phyloP scores from a whole-genome alignment of 2,329 filamentous ascomycete genomes.

The Acrodontium crateriforme region DNA sequence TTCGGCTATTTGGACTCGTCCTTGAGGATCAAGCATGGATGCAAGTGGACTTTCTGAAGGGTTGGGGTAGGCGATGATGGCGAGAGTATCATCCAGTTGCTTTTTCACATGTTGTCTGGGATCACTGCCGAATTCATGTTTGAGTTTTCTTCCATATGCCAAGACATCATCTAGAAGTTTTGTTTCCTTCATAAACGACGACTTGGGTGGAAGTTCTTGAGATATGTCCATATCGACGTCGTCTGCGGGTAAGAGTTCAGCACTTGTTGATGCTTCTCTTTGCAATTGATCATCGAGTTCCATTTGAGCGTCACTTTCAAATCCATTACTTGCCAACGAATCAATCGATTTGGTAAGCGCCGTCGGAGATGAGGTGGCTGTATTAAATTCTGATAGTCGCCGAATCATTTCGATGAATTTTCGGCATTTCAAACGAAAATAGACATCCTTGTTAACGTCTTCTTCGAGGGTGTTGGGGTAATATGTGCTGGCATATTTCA shows the following conservation, averaged over 20 bases:
- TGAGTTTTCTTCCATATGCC: conserved; percentile 64
- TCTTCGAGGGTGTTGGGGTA: conserved; percentile 70
- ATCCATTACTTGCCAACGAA: conserved; percentile 7
- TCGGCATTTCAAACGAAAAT: conserved; percentile 76
- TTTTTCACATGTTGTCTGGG: conserved; percentile 55
- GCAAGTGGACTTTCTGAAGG: conserved; percentile 64
- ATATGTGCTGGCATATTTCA: conserved; percentile 64
- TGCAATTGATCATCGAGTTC: conserved; percentile 42
- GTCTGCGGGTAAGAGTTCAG: conserved; percentile 12
- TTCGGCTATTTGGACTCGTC: conserved; percentile 69
- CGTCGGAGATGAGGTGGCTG: conserved; percentile 21
- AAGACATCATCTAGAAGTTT: conserved; percentile 57
- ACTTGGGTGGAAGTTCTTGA: conserved; percentile 15
- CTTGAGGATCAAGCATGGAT: conserved; percentile 62
- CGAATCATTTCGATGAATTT: conserved; percentile 95
- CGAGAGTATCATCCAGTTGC: conserved; percentile 71
- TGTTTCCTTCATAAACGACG: conserved; percentile 21
- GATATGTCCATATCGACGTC: conserved; percentile 22
- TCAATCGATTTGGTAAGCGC: conserved; percentile 14
- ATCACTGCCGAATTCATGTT: conserved; percentile 63
- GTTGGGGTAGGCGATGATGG: conserved; percentile 74
- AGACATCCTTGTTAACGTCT: conserved; percentile 56
- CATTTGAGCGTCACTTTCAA: conserved; percentile 30
- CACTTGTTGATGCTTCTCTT: conserved; percentile 12
- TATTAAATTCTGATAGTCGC: conserved; percentile 51